phyloP scores from a whole-genome alignment of 179 eudicot species.

The Amaranthus tricolor region DNA sequence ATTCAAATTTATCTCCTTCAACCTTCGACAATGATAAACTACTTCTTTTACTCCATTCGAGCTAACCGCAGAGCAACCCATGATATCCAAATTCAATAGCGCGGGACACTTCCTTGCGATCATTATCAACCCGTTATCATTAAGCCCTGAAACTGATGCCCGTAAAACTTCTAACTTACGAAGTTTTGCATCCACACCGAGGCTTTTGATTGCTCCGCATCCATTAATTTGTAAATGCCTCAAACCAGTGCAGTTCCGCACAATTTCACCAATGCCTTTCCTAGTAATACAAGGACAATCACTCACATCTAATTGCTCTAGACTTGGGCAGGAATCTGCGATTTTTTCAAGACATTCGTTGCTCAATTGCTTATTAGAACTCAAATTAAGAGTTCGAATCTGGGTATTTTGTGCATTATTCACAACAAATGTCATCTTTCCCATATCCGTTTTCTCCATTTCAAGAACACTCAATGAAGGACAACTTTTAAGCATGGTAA shows the following conservation, averaged over 20 bases:
- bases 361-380: slow-evolving; percentile 32
- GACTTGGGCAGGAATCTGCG: slow-evolving; percentile 47
- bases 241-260: slow-evolving; percentile 37
- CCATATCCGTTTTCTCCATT: slow-evolving; percentile 48
- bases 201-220: slow-evolving; percentile 40
- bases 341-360: slow-evolving; percentile 47
- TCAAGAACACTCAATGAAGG: slow-evolving; percentile 38
- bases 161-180: slow-evolving; percentile 40
- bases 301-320: slow-evolving; percentile 54
- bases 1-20: slow-evolving; percentile 59
- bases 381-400: slow-evolving; percentile 41
- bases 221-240: slow-evolving; percentile 46
- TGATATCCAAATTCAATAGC: slow-evolving; percentile 44
- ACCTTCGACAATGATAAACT: slow-evolving; percentile 37
- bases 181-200: slow-evolving; percentile 46
- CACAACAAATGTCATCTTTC: slow-evolving; percentile 30
- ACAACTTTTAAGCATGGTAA: slow-evolving; percentile 47
- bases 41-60: slow-evolving; percentile 39
- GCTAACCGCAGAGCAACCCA: slow-evolving; percentile 43
- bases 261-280: slow-evolving; percentile 45
- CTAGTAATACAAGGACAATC: slow-evolving; percentile 39
- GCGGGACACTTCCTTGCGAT: slow-evolving; percentile 49
- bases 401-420: slow-evolving; percentile 28
- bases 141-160: slow-evolving; percentile 49
- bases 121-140: slow-evolving; percentile 46